These are phyloP conservation scores for Trypanosoma melophagium DNA, from an alignment of 208 protist genomes.

Conservation along the genomic window DNA sequence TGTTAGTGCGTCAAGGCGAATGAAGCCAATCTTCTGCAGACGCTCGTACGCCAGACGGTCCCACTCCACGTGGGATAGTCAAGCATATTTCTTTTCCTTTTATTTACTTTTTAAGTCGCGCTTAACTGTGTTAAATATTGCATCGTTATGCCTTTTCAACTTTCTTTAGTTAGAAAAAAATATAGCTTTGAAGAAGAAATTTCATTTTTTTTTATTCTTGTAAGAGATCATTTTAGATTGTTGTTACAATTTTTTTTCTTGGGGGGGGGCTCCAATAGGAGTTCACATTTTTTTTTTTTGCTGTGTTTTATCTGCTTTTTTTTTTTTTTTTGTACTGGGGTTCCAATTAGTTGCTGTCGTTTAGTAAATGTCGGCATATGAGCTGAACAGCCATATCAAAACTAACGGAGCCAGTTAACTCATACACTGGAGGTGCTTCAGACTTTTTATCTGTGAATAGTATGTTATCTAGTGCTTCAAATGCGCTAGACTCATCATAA, in stretches of 20 bases:
- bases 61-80: constrained; percentile 15
- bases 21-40: constrained; percentile 24
- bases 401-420: constrained; percentile 21
- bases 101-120: no score
- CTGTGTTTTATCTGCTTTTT: background rate
- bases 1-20: constrained; percentile 13
- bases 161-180: no score
- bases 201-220: no score
- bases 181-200: no score
- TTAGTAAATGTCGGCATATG: constrained; percentile 17
- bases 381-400: constrained; percentile 26
- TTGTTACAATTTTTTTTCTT: background rate
- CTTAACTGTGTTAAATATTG: no score
- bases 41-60: constrained; percentile 27
- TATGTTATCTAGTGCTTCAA: background rate
- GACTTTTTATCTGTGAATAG: background rate
- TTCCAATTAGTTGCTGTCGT: background rate
- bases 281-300: background rate
- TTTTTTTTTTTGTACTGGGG: background rate
- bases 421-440: constrained; percentile 16
- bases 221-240: no score
- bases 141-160: no score
- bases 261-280: background rate
- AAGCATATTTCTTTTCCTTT: no score
- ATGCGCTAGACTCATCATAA: constrained; percentile 38